phyloP scores from a whole-genome alignment of 2,329 filamentous ascomycete genomes.

The Ophiocordyceps camponoti-leonardi region DNA sequence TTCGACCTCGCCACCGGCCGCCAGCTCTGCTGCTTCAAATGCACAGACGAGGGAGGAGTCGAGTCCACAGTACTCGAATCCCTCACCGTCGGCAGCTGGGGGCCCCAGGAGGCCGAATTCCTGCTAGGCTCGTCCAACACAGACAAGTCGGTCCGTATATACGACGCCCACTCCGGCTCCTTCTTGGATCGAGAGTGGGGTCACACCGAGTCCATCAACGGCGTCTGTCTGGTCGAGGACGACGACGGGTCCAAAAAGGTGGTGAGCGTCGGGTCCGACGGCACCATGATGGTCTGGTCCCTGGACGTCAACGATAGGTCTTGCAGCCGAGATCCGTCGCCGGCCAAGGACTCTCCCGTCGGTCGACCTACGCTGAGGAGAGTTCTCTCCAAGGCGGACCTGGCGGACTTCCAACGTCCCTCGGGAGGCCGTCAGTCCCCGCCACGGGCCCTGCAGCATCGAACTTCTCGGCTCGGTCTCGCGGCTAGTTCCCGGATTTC shows the following conservation, averaged over 20 bases:
- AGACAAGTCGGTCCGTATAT: constrained; percentile 87
- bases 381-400: constrained; percentile 71
- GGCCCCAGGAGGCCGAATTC: constrained; percentile 39
- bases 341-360: constrained; percentile 32
- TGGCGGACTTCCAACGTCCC: constrained; percentile 58
- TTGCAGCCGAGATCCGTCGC: constrained; percentile 34
- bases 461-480: constrained; percentile 34
- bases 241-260: constrained; percentile 38
- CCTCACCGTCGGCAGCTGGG: constrained; percentile 45
- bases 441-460: constrained; percentile 33
- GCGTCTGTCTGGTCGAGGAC: constrained; percentile 53
- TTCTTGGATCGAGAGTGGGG: constrained; percentile 86
- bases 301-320: constrained; percentile 32
- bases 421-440: constrained; percentile 36
- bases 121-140: constrained; percentile 83
- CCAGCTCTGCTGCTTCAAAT: constrained; percentile 59
- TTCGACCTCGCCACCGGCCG: constrained; percentile 52
- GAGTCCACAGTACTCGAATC: constrained; percentile 76
- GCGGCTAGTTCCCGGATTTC: constrained; percentile 21
- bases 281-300: constrained; percentile 68
- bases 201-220: constrained; percentile 85
- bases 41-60: constrained; percentile 58
- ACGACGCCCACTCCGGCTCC: constrained; percentile 58
- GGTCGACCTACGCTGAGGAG: constrained; percentile 61
- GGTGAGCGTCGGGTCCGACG: constrained; percentile 63